Percentiles rank a stretch among this genome's conserved stretches.
These are phyloP conservation scores for Saxispiralis lemnorum DNA, from an alignment of 495 filamentous ascomycete genomes.

Conservation along the genomic window DNA sequence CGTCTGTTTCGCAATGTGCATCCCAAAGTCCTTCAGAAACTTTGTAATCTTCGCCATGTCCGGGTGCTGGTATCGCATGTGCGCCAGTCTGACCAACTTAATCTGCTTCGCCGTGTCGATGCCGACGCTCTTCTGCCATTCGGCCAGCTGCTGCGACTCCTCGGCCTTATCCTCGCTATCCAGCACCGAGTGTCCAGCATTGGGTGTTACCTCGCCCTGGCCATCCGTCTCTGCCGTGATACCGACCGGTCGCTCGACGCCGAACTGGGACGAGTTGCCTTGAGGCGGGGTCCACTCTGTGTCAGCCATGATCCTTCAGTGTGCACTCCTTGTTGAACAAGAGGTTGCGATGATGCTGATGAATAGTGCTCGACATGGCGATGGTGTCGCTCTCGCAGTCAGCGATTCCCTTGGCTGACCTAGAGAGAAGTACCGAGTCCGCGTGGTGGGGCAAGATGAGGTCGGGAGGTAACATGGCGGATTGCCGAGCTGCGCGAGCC, in stretches of 20 bases:
- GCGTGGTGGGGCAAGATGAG: no score
- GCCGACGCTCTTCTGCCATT: slow-evolving; percentile 24
- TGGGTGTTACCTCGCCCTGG: slow-evolving; percentile 15
- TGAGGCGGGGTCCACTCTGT: slow-evolving; percentile 1
- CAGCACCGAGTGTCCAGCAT: slow-evolving; percentile 25
- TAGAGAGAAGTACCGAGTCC: no score
- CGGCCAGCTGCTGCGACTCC: slow-evolving; percentile 15
- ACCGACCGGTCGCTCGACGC: slow-evolving; percentile 5
- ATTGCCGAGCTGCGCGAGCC: no score
- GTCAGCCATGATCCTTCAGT: no score
- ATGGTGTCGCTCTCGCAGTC: no score
- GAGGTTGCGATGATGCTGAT: no score
- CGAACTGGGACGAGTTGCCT: slow-evolving; percentile 9
- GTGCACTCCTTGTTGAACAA: no score
- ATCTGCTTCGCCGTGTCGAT: slow-evolving; percentile 27
- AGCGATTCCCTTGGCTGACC: no score
- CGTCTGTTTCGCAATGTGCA: slow-evolving; percentile 22
- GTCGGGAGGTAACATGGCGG: no score
- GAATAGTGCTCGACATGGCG: no score
- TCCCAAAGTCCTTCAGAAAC: slow-evolving; percentile 27
- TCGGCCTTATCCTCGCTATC: slow-evolving; percentile 25
- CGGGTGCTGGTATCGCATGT: slow-evolving; percentile 36
- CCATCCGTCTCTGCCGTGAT: slow-evolving; percentile 1
- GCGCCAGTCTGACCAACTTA: slow-evolving; percentile 26
- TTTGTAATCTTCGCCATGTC: slow-evolving; percentile 28